A percentile compares a stretch with the other conserved stretches of the same genome.
These are phyloP conservation scores for Sedum album DNA, from an alignment of 164 flowering plant genomes.

Conservation along the genomic window DNA sequence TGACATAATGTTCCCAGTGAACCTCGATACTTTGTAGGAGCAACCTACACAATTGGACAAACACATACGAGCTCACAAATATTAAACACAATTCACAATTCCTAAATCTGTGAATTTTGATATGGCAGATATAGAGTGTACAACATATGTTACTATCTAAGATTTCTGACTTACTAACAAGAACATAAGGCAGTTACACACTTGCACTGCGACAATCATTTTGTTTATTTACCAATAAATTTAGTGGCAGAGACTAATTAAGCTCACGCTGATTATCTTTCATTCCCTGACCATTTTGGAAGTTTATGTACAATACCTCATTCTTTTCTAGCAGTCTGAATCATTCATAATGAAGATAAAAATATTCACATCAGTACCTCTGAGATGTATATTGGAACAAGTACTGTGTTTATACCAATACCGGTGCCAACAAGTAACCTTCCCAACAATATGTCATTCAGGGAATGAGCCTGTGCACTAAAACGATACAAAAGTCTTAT, in stretches of 20 bases:
- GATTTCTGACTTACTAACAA: background rate
- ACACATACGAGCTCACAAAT: slow-evolving; percentile 1
- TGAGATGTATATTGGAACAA: slow-evolving; percentile 75
- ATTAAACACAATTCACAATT: background rate
- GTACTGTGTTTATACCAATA: slow-evolving; percentile 76
- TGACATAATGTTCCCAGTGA: slow-evolving; percentile 59
- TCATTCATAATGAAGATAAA: background rate
- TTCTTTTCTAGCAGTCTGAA: background rate
- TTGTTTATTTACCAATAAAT: no score
- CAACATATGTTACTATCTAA: background rate
- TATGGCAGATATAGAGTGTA: background rate
- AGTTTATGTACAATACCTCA: background rate
- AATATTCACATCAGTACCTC: slow-evolving; percentile 39
- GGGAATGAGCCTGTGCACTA: slow-evolving; percentile 79
- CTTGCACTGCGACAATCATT: background rate
- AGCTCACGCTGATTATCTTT: no score
- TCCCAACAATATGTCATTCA: slow-evolving; percentile 63
- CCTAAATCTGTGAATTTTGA: background rate
- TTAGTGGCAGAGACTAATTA: no score
- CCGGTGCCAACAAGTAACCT: slow-evolving; percentile 88
- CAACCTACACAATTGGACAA: slow-evolving; percentile 31
- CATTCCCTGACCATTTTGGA: background rate
- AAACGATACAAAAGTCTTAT: background rate
- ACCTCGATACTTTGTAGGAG: slow-evolving; percentile 77
- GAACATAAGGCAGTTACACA: background rate